Evolutionary conservation across 1,284 basidiomycete species (phyloP).

Genomic region (Pseudomicrostroma phylloplanum): DNA sequence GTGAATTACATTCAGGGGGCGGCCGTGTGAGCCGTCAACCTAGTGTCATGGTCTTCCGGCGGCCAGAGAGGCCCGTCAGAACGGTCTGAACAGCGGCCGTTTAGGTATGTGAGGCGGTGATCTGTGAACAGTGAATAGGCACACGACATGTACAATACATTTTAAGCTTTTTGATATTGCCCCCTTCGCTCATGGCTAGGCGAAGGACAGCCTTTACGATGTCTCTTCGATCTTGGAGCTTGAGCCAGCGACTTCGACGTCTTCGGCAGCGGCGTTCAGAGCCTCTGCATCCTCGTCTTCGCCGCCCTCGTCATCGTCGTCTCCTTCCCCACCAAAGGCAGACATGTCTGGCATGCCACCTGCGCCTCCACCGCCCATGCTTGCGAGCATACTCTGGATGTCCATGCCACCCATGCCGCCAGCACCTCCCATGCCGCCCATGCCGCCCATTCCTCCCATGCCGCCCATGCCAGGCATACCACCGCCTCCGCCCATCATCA

Average conservation of each 20-base stretch:
- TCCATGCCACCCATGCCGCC: slow-evolving; percentile 26
- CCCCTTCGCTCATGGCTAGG: too few relatives aligned
- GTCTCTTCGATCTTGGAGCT: slow-evolving; percentile 3
- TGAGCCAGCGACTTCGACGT: neutral
- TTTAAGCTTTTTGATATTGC: too few relatives aligned
- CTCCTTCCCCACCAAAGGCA: slow-evolving; percentile 1
- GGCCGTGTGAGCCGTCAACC: too few relatives aligned
- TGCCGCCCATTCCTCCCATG: slow-evolving; percentile 15
- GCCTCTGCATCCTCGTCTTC: neutral
- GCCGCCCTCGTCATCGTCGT: slow-evolving; percentile 7
- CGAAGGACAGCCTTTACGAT: neutral
- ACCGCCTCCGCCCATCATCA: slow-evolving; percentile 11
- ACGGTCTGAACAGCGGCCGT: too few relatives aligned
- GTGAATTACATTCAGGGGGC: too few relatives aligned
- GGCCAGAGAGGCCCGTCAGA: too few relatives aligned
- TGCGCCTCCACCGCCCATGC: slow-evolving; percentile 8
- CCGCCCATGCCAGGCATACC: slow-evolving; percentile 21
- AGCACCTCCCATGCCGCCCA: slow-evolving; percentile 18
- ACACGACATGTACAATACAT: too few relatives aligned
- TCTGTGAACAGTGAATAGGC: too few relatives aligned
- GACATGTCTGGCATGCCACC: slow-evolving; percentile 8
- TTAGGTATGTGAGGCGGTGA: too few relatives aligned
- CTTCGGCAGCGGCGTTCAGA: neutral
- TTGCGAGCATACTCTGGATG: slow-evolving; percentile 9
- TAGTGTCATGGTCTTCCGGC: too few relatives aligned